Evolutionary conservation across 148 eudicot species (phyloP).

Genomic region (Rhododendron williamsianum): DNA sequence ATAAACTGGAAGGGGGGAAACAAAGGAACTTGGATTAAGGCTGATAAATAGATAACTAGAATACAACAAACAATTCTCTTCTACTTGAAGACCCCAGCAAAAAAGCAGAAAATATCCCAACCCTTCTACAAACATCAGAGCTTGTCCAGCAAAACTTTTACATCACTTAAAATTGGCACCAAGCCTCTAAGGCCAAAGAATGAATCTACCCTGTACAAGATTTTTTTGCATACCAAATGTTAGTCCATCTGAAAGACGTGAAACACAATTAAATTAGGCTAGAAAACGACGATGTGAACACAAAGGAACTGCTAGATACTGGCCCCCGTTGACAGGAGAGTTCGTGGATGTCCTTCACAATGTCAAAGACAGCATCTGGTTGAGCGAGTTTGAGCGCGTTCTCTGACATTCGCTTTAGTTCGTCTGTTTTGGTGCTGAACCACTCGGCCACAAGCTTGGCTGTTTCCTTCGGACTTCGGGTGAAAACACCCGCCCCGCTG

Average conservation of each 20-base stretch:
- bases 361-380: constrained; percentile 89
- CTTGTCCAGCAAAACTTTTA: constrained; percentile 6
- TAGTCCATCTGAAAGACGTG: neutral
- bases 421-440: constrained; percentile 73
- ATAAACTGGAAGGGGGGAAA: neutral
- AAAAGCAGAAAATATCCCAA: neutral
- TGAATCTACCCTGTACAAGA: constrained; percentile 28
- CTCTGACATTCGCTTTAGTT: constrained; percentile 71
- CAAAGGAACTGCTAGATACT: constrained; percentile 62
- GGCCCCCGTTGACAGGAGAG: constrained; percentile 82
- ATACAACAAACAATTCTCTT: constrained; percentile 3
- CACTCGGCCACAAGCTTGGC: constrained; percentile 77
- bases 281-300: constrained; percentile 75
- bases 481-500: constrained; percentile 92
- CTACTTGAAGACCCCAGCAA: neutral
- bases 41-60: neutral
- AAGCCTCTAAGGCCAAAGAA: constrained; percentile 16
- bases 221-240: constrained; percentile 10
- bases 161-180: neutral
- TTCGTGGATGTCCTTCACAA: constrained; percentile 86
- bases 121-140: constrained; percentile 8
- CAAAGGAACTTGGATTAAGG: neutral
- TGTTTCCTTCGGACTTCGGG: constrained; percentile 76
- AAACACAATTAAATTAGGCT: constrained; percentile 34
- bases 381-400: constrained; percentile 80